A percentile compares a stretch with the other conserved stretches of the same genome.
Evolutionary conservation across 495 filamentous ascomycete species (phyloP).

Genomic region (Penicillium simplicissimum): DNA sequence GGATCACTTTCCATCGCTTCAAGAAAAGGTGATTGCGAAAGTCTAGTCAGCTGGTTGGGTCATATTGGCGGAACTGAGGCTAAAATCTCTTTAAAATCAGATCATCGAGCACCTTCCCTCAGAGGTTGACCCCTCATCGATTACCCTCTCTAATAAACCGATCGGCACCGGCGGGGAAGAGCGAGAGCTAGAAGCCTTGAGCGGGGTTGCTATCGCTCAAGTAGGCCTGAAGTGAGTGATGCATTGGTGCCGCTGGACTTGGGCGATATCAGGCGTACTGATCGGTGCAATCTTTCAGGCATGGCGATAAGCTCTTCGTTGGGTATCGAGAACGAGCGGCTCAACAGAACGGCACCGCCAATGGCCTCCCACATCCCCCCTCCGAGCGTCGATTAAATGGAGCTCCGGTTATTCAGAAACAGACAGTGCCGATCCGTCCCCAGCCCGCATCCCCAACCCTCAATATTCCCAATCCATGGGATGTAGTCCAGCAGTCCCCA

Average conservation of each 20-base stretch:
- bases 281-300: conserved; percentile 48
- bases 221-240: conserved; percentile 67
- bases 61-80: background rate
- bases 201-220: conserved; percentile 63
- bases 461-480: conserved; percentile 88
- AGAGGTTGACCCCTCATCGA: conserved; percentile 70
- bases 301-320: conserved; percentile 88
- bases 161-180: conserved; percentile 72
- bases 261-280: background rate
- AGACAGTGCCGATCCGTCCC: conserved; percentile 62
- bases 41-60: background rate
- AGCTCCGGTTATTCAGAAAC: conserved; percentile 66
- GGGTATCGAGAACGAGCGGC: conserved; percentile 63
- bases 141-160: conserved; percentile 79
- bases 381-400: conserved; percentile 68
- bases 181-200: conserved; percentile 65
- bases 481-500: conserved; percentile 80
- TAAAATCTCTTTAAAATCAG: conserved; percentile 31
- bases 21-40: conserved; percentile 38
- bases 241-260: background rate
- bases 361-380: conserved; percentile 40
- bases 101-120: conserved; percentile 64
- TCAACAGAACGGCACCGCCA: conserved; percentile 51
- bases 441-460: conserved; percentile 57
- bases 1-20: conserved; percentile 47